Evolutionary conservation across 176 grass and related monocot genomes (phyloP), one percentile per base, ranked within the genome.

Genomic region (Aegilops speltoides): DNA sequence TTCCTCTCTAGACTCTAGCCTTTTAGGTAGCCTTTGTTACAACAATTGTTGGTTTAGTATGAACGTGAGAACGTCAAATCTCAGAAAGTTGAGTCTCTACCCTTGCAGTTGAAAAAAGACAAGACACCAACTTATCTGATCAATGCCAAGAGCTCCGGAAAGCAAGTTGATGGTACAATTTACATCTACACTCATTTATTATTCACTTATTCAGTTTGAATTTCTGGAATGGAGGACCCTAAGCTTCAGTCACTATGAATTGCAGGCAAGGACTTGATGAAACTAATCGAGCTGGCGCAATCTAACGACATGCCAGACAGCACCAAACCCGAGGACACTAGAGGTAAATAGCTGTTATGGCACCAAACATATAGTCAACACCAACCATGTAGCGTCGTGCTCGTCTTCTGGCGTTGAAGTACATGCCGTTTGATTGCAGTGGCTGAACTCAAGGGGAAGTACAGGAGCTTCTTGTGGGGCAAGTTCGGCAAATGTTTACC

Each of bases 401-500:
- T 25, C 6, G 24, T 20, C 26, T 78, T 38, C 52, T 83, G 22
- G 13, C 79, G 1, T 9, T 62, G 5, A 60, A 37, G 69, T 62
- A 1, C 38, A 22, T 48, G 65, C 16, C 17, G 20, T 82, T 64
- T 85, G 9, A 25, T 81, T 79, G 89, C 92, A 98, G 97, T 91
- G 78, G 62, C 77, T 64, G 90, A 98, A 88, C 90, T 96, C 57
- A 96, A 94, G 77, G 87, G 88, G 50, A 98, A 98, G 87, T 93
- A 94, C 90, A 85, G 87, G 79, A 88, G 85, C 81, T 98, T 94
- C 83, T 48, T 98, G 43, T 92, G 71, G 20, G 37, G 82, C 38
- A 96, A 93, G 85, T 98, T 87, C 0, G 76, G 87, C 84, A 80
- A 83, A 31, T 36, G 23, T 59, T 88, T 98, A 66, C 93, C 88